Conservation (phyloP, 345 rosid species). For the Acer negundo region DNA sequence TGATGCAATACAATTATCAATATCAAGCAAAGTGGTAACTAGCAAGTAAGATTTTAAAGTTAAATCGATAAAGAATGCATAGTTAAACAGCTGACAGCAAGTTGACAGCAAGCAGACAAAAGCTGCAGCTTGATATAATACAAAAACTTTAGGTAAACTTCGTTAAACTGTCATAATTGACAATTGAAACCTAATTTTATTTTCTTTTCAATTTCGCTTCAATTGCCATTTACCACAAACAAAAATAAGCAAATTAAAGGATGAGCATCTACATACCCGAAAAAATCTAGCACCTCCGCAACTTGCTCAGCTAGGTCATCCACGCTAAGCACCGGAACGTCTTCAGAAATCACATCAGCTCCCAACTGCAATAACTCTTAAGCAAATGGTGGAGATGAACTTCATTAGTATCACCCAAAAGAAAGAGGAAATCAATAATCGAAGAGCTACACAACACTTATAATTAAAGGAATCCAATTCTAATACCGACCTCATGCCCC, state of each 20-base stretch:
- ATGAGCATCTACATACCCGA: conserved; percentile 38
- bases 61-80: not conserved
- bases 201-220: no score
- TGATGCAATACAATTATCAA: not conserved
- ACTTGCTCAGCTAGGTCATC: conserved; percentile 66
- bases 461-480: conserved; percentile 1
- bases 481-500: conserved; percentile 65
- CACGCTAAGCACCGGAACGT: conserved; percentile 51
- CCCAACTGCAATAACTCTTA: conserved; percentile 67
- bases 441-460: not conserved
- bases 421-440: not conserved
- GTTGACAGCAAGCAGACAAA: not conserved
- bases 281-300: conserved; percentile 60
- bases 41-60: not conserved
- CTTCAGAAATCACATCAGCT: conserved; percentile 56
- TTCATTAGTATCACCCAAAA: conserved; percentile 25
- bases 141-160: not conserved
- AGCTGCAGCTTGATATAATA: not conserved
- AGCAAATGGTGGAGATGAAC: conserved; percentile 32
- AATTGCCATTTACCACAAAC: not conserved
- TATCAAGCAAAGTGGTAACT: not conserved
- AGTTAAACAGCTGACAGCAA: not conserved
- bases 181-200: not conserved
- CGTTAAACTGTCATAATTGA: not conserved
- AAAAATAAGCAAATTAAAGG: not conserved